Percentiles rank a stretch among this genome's conserved stretches.
Conservation (phyloP, 2,329 filamentous ascomycete genomes). For the Pyrenophora graminea region DNA sequence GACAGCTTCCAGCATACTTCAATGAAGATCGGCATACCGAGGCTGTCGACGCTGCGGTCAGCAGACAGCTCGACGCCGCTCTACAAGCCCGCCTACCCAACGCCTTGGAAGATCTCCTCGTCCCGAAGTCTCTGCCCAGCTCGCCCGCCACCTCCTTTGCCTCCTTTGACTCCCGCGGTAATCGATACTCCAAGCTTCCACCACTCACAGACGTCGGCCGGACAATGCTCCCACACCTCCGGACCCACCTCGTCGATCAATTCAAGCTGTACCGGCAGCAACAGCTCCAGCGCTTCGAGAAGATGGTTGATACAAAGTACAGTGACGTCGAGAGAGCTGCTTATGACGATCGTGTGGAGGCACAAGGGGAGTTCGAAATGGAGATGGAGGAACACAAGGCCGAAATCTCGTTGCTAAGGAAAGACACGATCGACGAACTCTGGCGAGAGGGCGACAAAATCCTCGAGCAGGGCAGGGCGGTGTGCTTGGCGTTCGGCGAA, state of each 20-base stretch:
- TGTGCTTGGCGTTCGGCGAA: background rate
- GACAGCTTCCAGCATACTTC: background rate
- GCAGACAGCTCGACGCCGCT: too few relatives aligned
- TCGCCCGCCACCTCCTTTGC: background rate
- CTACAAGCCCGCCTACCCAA: background rate
- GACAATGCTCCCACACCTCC: slow-evolving; percentile 4
- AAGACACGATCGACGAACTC: slow-evolving; percentile 5
- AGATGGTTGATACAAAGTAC: background rate
- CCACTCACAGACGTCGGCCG: slow-evolving; percentile 3
- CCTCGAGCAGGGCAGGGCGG: background rate
- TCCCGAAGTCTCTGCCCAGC: background rate
- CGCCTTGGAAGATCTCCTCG: background rate
- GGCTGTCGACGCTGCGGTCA: background rate
- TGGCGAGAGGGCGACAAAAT: background rate
- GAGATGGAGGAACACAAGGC: slow-evolving; percentile 9
- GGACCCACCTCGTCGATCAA: slow-evolving; percentile 6
- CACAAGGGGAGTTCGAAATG: background rate
- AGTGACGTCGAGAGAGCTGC: background rate
- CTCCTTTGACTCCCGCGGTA: background rate
- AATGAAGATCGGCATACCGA: background rate
- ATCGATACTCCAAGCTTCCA: slow-evolving; percentile 3
- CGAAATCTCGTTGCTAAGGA: background rate
- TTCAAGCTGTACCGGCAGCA: slow-evolving; percentile 7
- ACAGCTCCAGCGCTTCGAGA: slow-evolving; percentile 4
- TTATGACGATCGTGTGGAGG: slow-evolving; percentile 1